Evolutionary conservation across 768 basidiomycete species (phyloP).

Genomic region (Pisolithus orientalis): DNA sequence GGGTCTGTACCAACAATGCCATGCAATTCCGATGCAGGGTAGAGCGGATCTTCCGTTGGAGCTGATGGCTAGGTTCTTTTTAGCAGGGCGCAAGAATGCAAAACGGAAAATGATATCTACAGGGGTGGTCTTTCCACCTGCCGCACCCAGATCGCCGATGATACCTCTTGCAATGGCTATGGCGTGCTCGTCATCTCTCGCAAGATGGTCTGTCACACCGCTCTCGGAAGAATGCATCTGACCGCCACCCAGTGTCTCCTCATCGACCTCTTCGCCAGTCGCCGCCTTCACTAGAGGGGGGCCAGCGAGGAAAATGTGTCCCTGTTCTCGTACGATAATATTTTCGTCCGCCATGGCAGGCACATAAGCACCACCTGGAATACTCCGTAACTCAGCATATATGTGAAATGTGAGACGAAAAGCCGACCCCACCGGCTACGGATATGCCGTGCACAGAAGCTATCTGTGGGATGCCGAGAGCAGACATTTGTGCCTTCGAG

Average conservation of each 20-base stretch:
- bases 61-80: constrained; percentile 43
- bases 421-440: constrained; percentile 56
- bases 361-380: constrained; percentile 80
- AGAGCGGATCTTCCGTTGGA: constrained; percentile 65
- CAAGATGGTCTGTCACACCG: constrained; percentile 87
- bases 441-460: constrained; percentile 92
- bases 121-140: constrained; percentile 42
- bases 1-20: constrained; percentile 90
- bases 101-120: constrained; percentile 35
- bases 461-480: constrained; percentile 85
- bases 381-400: constrained; percentile 4
- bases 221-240: constrained; percentile 89
- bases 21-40: constrained; percentile 75
- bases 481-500: constrained; percentile 83
- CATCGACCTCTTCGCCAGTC: constrained; percentile 88
- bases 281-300: constrained; percentile 94
- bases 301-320: constrained; percentile 89
- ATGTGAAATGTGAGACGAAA: not conserved
- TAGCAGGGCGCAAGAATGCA: constrained; percentile 2
- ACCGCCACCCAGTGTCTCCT: constrained; percentile 87
- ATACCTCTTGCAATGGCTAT: constrained; percentile 72
- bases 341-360: constrained; percentile 97
- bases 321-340: constrained; percentile 85
- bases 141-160: constrained; percentile 69
- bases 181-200: constrained; percentile 80